A percentile compares a stretch with the other conserved stretches of the same genome.
These are phyloP conservation scores for Diutina catenulata DNA, from an alignment of 1,139 yeast genomes.

Conservation along the genomic window DNA sequence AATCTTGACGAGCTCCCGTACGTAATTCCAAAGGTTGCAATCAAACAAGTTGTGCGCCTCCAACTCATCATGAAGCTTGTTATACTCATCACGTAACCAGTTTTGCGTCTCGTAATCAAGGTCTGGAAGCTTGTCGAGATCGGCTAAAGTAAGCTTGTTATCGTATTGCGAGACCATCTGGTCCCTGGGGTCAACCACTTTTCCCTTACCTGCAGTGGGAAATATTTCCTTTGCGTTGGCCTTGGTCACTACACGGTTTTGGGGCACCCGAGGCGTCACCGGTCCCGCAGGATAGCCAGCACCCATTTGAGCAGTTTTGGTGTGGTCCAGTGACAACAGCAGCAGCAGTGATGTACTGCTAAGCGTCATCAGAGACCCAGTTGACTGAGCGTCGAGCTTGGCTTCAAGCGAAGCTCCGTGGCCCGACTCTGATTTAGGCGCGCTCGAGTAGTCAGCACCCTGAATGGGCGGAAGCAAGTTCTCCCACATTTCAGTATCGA, in stretches of 20 bases:
- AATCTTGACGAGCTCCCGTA: constrained; percentile 54
- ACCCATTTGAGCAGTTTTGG: background rate
- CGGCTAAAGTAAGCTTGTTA: constrained; percentile 38
- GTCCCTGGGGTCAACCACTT: constrained; percentile 41
- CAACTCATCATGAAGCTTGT: constrained; percentile 45
- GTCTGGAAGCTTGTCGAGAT: constrained; percentile 44
- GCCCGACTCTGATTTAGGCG: background rate
- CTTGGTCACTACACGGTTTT: constrained; percentile 25
- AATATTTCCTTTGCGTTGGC: constrained; percentile 24
- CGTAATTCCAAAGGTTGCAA: constrained; percentile 65
- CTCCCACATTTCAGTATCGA: constrained; percentile 48
- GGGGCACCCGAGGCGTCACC: constrained; percentile 41
- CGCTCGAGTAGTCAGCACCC: constrained; percentile 41
- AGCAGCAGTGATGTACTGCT: background rate
- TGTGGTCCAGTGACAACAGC: background rate
- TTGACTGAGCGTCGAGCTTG: background rate
- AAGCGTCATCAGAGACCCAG: background rate
- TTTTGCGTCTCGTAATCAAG: constrained; percentile 61
- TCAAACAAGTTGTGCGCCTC: constrained; percentile 51
- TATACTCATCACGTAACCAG: constrained; percentile 42
- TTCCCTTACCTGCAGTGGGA: constrained; percentile 3
- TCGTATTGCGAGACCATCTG: constrained; percentile 32
- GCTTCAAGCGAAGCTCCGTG: background rate
- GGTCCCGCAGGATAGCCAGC: constrained; percentile 26
- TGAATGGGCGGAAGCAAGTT: constrained; percentile 82